Evolutionary conservation across 1,139 yeast species (phyloP), one percentile per base, ranked within the genome.

Genomic region (Geotrichum aggregatum): DNA sequence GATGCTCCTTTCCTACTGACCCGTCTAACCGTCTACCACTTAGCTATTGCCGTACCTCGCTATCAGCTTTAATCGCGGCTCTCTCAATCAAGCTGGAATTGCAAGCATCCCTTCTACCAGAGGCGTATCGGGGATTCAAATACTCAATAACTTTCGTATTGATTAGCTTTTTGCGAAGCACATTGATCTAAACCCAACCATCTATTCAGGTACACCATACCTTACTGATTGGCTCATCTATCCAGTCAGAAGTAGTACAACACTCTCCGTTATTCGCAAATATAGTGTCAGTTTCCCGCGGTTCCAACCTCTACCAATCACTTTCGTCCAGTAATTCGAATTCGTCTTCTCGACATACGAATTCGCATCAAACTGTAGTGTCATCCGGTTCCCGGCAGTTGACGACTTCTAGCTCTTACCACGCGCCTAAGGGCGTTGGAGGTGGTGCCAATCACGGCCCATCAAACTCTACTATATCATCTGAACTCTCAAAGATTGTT

Each of bases 401-500:
- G 51, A n/a, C 46, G 16, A 21, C 35, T 34, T 47, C 46, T 22
- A 39, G 33, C 26, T 39, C 43, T 38, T n/a, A 33, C 35, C 18
- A 36, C 48, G 22, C 49, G 53, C 50, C 53, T 26, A 38, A 41
- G 53, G 50, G 50, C 47, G 50, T 45, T 24, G 53, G 53, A 38
- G 53, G 50, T 36, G 47, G 39, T 28, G 38, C 26, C 40, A 31
- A 38, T 30, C 13, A 31, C 49, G 42, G 44, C 41, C 42, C 44
- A 41, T 30, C 44, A 31, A 28, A 35, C 18, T 7, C 19, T 1
- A 26, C 26, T 44, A 50, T 38, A 44, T 31, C 44, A 14, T 42
- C 44, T 4, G 76, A 74, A 60, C 61, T 74, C 54, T 67, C 72
- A 52, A 74, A 76, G 64, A 76, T 76, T 49, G 68, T 76, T 47